Base-by-base conservation (phyloP, 345 rosid species). In the Ceriops decandra region DNA sequence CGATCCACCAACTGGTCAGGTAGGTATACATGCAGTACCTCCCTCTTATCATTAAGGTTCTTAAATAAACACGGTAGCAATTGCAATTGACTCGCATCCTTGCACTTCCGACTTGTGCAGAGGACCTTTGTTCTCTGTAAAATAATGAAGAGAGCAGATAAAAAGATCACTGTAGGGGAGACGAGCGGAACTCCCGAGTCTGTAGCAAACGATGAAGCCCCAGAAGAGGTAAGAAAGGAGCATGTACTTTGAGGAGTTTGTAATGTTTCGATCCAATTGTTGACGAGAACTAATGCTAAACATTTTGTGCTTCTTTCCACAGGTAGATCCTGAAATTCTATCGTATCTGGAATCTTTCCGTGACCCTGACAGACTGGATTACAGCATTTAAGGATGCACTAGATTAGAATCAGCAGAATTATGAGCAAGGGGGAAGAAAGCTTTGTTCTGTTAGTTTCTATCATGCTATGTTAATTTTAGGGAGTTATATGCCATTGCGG, bases 221-320 rank as follows among this genome's bases (percentile, higher is more conserved):
- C 59, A 24, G 59, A 24, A 26, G 58, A 8, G 59, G 59, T 56
- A 6, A 56, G 30, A 22, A 24, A 22, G 11, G 11, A 27, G 0
- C 11, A 21, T 24, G 26, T 26, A 10, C 30, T 22, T 4, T 22
- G 11, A 15, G 17, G 0, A 27, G 16, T 8, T 56, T 24, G 5
- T 8, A 22, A 56, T 10, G 13, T 27, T 13, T 13, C 59, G 1
- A 24, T 1, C 7, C 8, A 2, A 5, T 20, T 7, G 16, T 56
- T 5, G 28, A 56, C 0, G 15, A 6, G 26, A 56, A 22, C 17
- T 56, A 1, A 24, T 54, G 59, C 22, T 9, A 24, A 9, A 52
- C 63, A 52, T 51, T 74, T 74, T 53, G 11, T 64, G 19, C 32
- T 62, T 13, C 51, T n/a, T 11, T 57, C 30, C 24, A 26, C 59